Evolutionary conservation across 768 basidiomycete genomes (phyloP).

Genomic region (Suillus decipiens): DNA sequence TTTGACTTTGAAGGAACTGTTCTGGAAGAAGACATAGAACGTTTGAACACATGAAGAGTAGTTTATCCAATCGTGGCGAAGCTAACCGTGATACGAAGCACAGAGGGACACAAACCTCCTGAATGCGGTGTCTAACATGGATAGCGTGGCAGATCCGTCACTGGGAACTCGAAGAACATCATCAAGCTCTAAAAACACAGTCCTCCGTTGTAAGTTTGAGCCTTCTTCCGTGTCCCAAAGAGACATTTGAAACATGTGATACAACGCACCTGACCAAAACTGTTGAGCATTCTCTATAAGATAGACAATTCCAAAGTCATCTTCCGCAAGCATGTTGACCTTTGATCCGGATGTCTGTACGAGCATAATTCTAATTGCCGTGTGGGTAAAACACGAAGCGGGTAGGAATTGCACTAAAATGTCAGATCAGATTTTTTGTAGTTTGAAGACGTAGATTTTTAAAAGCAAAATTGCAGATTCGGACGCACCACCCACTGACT

Average conservation of each 20-base stretch:
- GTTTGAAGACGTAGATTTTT: not conserved
- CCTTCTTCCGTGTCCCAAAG: slow-evolving; percentile 6
- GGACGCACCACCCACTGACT: not conserved
- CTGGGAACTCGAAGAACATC: slow-evolving; percentile 72
- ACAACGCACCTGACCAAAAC: slow-evolving; percentile 82
- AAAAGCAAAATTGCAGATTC: not conserved
- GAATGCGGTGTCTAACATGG: slow-evolving; percentile 76
- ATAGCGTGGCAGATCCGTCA: slow-evolving; percentile 60
- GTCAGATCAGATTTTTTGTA: not conserved
- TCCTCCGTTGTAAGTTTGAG: slow-evolving; percentile 11
- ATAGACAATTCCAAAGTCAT: slow-evolving; percentile 79
- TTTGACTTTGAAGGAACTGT: slow-evolving; percentile 78
- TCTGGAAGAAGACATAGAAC: slow-evolving; percentile 45
- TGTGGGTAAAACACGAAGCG: slow-evolving; percentile 9
- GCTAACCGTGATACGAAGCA: slow-evolving; percentile 83
- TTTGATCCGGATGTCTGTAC: slow-evolving; percentile 20
- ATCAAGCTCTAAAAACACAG: slow-evolving; percentile 69
- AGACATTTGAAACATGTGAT: slow-evolving; percentile 15
- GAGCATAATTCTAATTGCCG: slow-evolving; percentile 12
- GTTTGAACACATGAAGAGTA: slow-evolving; percentile 3
- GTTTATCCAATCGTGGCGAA: slow-evolving; percentile 3
- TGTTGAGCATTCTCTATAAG: slow-evolving; percentile 82
- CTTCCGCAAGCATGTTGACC: slow-evolving; percentile 41
- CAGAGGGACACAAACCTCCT: slow-evolving; percentile 77
- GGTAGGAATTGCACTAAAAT: slow-evolving; percentile 9